A percentile compares a stretch with the other conserved stretches of the same genome.
phyloP scores from a whole-genome alignment of 192 early-diverging fungal species.

The Umbelopsis sp. region DNA sequence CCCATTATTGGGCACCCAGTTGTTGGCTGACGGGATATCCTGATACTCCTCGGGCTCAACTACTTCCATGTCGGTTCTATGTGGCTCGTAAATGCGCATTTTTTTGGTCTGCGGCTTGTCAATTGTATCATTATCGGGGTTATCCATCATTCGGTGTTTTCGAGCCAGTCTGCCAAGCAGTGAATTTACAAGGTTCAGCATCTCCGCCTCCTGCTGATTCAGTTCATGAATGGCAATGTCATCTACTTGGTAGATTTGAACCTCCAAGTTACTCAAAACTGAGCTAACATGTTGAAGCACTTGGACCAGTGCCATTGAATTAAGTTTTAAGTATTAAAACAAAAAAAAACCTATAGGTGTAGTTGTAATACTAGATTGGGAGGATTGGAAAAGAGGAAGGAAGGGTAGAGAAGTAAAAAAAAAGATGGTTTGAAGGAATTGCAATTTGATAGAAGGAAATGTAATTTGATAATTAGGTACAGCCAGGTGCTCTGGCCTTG shows the following conservation, averaged over 20 bases:
- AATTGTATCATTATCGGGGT: background rate
- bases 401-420: background rate
- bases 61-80: background rate
- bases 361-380: background rate
- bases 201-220: background rate
- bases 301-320: constrained; percentile 10
- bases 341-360: background rate
- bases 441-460: too few species aligned
- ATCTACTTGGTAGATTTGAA: constrained; percentile 5
- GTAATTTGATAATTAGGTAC: background rate
- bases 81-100: background rate
- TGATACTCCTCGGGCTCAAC: background rate
- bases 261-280: constrained; percentile 1
- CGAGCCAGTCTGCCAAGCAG: background rate
- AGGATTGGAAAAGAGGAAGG: background rate
- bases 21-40: background rate
- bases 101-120: background rate
- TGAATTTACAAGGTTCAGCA: background rate
- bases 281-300: constrained; percentile 20
- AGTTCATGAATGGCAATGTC: background rate
- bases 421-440: background rate
- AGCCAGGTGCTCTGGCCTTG: too few species aligned
- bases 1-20: constrained; percentile 7
- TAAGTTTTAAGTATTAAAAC: too few species aligned
- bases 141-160: background rate